phyloP scores from a whole-genome alignment of 129 eudicot species.

The Tagetes patula region DNA sequence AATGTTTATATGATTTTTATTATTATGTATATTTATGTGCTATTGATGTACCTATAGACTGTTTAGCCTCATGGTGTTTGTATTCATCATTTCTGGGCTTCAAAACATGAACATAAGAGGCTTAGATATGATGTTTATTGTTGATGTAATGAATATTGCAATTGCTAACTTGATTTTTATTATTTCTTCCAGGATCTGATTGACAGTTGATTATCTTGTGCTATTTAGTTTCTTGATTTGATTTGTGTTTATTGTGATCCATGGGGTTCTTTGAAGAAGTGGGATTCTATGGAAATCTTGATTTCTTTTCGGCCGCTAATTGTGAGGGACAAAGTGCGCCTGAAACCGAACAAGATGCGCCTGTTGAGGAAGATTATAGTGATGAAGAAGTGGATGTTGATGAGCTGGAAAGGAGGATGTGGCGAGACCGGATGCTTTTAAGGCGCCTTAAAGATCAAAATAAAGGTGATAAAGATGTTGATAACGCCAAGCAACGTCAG shows the following conservation, averaged over 20 bases:
- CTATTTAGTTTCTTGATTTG: constrained; percentile 1
- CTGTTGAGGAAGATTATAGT: constrained; percentile 61
- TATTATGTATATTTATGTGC: too few relatives aligned
- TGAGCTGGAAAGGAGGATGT: constrained; percentile 78
- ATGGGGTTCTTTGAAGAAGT: constrained; percentile 43
- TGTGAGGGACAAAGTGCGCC: constrained; percentile 47
- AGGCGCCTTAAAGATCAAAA: constrained; percentile 54
- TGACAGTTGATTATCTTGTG: constrained; percentile 14
- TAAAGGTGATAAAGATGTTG: constrained; percentile 39
- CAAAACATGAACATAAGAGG: too few relatives aligned
- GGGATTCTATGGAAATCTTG: constrained; percentile 57
- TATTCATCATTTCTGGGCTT: too few relatives aligned
- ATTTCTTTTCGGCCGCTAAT: constrained; percentile 48
- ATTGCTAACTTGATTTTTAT: too few relatives aligned
- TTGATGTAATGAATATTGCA: too few relatives aligned
- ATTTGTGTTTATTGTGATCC: constrained; percentile 29
- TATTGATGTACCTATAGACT: too few relatives aligned
- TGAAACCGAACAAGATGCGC: constrained; percentile 32
- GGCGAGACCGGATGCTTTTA: constrained; percentile 77
- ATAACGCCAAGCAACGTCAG: constrained; percentile 54
- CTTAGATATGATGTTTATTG: too few relatives aligned
- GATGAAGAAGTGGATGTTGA: constrained; percentile 84
- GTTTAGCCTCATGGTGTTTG: too few relatives aligned
- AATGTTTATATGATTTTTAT: too few relatives aligned
- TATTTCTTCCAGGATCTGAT: background rate